A percentile compares a stretch with the other conserved stretches of the same genome.
These are phyloP conservation scores for Drechslerella dactyloides DNA, from an alignment of 2,329 filamentous ascomycete species.

Conservation along the genomic window DNA sequence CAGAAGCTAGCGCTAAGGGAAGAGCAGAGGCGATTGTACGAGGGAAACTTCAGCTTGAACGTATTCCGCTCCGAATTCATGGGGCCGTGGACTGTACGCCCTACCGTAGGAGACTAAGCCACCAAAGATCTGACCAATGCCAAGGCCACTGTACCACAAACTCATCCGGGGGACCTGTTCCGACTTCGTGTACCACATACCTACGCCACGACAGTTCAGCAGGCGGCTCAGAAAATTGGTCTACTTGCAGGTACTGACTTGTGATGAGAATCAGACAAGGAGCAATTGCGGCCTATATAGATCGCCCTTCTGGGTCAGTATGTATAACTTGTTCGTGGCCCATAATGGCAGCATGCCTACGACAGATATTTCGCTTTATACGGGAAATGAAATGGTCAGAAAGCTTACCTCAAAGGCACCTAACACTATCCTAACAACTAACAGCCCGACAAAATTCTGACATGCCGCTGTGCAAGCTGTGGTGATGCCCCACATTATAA, in stretches of 20 bases:
- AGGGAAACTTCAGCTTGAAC: no score
- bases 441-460: conserved; percentile 63
- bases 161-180: conserved; percentile 68
- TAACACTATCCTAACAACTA: conserved; percentile 66
- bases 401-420: conserved; percentile 64
- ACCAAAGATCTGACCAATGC: conserved; percentile 65
- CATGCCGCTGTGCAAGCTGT: conserved; percentile 65
- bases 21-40: no score
- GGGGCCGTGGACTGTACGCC: neutral
- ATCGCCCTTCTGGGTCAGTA: no score
- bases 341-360: neutral
- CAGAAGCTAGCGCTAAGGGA: no score
- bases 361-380: neutral
- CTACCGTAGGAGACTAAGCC: conserved; percentile 62
- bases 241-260: conserved; percentile 61
- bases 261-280: conserved; percentile 69
- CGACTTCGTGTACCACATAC: conserved; percentile 58
- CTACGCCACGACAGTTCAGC: conserved; percentile 17
- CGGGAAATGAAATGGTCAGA: neutral
- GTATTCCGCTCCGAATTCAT: no score
- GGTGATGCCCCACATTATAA: conserved; percentile 67
- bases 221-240: neutral
- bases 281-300: conserved; percentile 63
- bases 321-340: no score
- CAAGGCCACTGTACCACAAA: conserved; percentile 68